phyloP scores from a whole-genome alignment of 2,329 filamentous ascomycete genomes.

The Microcyclospora tardicrescens region DNA sequence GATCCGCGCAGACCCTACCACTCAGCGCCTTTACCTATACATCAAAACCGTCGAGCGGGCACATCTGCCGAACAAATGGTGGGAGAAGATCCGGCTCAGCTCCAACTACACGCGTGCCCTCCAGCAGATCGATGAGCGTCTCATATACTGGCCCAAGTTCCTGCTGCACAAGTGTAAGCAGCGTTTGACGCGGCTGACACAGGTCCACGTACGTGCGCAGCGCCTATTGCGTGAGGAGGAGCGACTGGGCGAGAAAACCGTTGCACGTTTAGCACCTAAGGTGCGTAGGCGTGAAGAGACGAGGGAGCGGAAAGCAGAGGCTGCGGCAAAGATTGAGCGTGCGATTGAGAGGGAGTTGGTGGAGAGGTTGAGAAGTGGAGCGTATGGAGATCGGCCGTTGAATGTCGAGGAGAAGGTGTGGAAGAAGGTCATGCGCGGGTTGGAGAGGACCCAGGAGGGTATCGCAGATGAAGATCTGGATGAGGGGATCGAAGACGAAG shows the following conservation, averaged over 20 bases:
- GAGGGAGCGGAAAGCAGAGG: slow-evolving; percentile 37
- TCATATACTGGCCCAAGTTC: slow-evolving; percentile 93
- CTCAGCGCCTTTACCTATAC: slow-evolving; percentile 80
- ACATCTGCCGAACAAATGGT: slow-evolving; percentile 80
- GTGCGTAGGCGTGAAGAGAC: slow-evolving; percentile 44
- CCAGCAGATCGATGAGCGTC: slow-evolving; percentile 68
- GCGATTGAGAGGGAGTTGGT: slow-evolving; percentile 93
- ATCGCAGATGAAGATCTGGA: slow-evolving; percentile 77
- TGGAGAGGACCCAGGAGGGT: slow-evolving; percentile 79
- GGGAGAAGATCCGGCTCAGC: slow-evolving; percentile 84
- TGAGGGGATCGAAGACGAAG: slow-evolving; percentile 66
- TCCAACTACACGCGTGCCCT: slow-evolving; percentile 85
- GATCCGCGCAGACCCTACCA: slow-evolving; percentile 67
- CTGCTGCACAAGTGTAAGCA: slow-evolving; percentile 93
- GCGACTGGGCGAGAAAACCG: slow-evolving; percentile 72
- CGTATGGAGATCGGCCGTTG: slow-evolving; percentile 85
- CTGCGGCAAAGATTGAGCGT: slow-evolving; percentile 78
- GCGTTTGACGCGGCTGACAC: slow-evolving; percentile 77
- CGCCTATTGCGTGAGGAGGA: slow-evolving; percentile 81
- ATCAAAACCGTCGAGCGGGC: slow-evolving; percentile 89
- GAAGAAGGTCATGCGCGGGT: slow-evolving; percentile 86
- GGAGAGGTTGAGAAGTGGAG: slow-evolving; percentile 77
- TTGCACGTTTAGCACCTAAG: slow-evolving; percentile 85
- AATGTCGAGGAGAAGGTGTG: slow-evolving; percentile 93
- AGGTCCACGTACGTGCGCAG: slow-evolving; percentile 69